Base-by-base conservation (phyloP, 495 filamentous ascomycete genomes). In the Bathelium albidoporum region DNA sequence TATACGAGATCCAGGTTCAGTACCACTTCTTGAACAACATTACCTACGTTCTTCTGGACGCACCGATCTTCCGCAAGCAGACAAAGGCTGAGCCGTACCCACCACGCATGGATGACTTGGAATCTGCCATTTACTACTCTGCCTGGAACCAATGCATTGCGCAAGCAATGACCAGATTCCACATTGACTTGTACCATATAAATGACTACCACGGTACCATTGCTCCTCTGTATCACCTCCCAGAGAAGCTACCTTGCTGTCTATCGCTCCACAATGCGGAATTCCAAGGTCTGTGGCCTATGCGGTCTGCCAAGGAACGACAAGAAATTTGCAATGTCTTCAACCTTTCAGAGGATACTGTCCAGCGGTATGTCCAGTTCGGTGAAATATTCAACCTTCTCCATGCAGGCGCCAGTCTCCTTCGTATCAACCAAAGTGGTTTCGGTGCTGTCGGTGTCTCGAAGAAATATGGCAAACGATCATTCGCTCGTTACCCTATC, bases 141-240 rank as follows among this genome's bases (percentile, higher is more conserved):
- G 85, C 86, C 0, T 89, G 87, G 86, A 89, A 89, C 64, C 80
- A 82, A 64, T 89, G 86, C 64, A 87, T 89, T 66, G 83, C 86
- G 1, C 77, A 85, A 60, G 72, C 85, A 0, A 80, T 88, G 61
- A 79, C 72, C 34, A 77, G 81, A 24, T 85, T 83, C 69, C 81
- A 85, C 0, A 77, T 89, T 52, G 86, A 90, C 67, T 69, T 91
- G 24, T 91, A 91, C 69, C 88, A 91, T 71, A 86, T 90, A 69
- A 91, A 91, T 72, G 88, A 91, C 70, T 91, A 90, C 70, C 88
- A 91, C 64, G 88, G 88, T 32, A 85, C 87, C 20, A 73, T 87
- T 5, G 88, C 88, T 41, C 87, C 86, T 12, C 75, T 90, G 7
- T 87, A 91, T 64, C 78, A 89, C 20, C 78, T 89, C 3, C 87